Conservation (phyloP, 768 basidiomycete species). For the Boletus vermiculosoides region DNA sequence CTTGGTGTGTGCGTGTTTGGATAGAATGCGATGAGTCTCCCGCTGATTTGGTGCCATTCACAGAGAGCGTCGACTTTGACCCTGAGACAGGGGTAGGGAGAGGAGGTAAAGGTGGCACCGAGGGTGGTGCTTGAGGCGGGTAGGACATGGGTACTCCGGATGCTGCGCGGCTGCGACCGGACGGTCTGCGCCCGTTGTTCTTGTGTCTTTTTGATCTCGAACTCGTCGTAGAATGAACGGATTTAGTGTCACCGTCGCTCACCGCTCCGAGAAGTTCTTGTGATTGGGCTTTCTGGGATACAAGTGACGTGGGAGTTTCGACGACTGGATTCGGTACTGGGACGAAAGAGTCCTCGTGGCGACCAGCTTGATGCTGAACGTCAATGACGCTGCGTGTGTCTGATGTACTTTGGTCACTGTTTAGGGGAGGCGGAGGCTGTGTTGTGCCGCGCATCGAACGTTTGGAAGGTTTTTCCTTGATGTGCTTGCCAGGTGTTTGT, state of each 20-base stretch:
- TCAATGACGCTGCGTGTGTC: constrained; percentile 14
- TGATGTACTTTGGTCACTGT: constrained; percentile 12
- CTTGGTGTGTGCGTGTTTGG: not conserved
- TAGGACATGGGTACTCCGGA: constrained; percentile 68
- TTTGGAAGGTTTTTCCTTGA: constrained; percentile 24
- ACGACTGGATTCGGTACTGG: constrained; percentile 8
- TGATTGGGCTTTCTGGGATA: constrained; percentile 12
- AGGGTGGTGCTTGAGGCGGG: constrained; percentile 45
- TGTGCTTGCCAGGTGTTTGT: not conserved
- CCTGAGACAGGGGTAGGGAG: constrained; percentile 10
- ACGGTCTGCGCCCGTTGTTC: constrained; percentile 14
- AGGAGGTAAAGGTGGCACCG: constrained; percentile 38
- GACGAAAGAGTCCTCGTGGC: constrained; percentile 21
- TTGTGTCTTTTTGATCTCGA: constrained; percentile 29
- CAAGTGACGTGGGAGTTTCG: constrained; percentile 23
- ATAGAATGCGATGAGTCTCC: constrained; percentile 2
- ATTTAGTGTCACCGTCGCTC: constrained; percentile 28
- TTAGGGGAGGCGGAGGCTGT: constrained; percentile 33
- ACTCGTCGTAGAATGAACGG: constrained; percentile 25
- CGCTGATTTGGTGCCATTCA: constrained; percentile 15
- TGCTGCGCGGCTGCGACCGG: constrained; percentile 48
- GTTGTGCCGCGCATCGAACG: constrained; percentile 24
- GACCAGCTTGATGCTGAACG: constrained; percentile 11
- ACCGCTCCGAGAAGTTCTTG: constrained; percentile 15
- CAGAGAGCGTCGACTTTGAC: constrained; percentile 20